A percentile compares a stretch with the other conserved stretches of the same genome.
phyloP scores from a whole-genome alignment of 805 yeast species.

The Blastobotrys peoriensis region DNA sequence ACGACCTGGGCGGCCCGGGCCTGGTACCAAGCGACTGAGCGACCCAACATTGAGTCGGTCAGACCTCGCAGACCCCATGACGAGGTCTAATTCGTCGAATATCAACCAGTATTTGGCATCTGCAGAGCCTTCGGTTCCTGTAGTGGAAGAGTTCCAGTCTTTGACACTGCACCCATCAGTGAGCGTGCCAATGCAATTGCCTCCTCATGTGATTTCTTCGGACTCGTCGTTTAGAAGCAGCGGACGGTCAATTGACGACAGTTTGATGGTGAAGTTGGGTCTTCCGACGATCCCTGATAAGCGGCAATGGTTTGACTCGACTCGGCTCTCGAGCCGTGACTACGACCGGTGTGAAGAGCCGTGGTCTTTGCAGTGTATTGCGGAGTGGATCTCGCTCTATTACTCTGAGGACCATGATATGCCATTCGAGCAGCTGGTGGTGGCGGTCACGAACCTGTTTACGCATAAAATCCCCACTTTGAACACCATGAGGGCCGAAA shows the following conservation, averaged over 20 bases:
- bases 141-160: too few species aligned
- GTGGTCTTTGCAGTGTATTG: conserved; percentile 16
- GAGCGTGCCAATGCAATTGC: too few species aligned
- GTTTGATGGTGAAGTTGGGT: conserved; percentile 17
- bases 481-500: conserved; percentile 27
- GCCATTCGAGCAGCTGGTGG: conserved; percentile 14
- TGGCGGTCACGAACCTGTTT: conserved; percentile 20
- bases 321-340: conserved; percentile 17
- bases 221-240: conserved; percentile 15
- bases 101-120: too few species aligned
- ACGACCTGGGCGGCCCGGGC: too few species aligned
- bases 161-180: too few species aligned
- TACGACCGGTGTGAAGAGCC: conserved; percentile 16
- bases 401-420: conserved; percentile 10
- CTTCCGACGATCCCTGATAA: conserved; percentile 22
- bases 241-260: conserved; percentile 12
- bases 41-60: not conserved
- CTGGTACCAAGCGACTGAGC: not conserved
- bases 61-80: not conserved
- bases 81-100: not conserved
- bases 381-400: conserved; percentile 16
- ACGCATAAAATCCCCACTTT: conserved; percentile 25
- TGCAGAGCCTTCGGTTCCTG: too few species aligned
- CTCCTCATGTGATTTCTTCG: not conserved
- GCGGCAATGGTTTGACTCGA: conserved; percentile 13